Percentiles rank a stretch among this genome's conserved stretches.
Evolutionary conservation across 257 asterid species (phyloP).

Genomic region (Cruciata laevipes): DNA sequence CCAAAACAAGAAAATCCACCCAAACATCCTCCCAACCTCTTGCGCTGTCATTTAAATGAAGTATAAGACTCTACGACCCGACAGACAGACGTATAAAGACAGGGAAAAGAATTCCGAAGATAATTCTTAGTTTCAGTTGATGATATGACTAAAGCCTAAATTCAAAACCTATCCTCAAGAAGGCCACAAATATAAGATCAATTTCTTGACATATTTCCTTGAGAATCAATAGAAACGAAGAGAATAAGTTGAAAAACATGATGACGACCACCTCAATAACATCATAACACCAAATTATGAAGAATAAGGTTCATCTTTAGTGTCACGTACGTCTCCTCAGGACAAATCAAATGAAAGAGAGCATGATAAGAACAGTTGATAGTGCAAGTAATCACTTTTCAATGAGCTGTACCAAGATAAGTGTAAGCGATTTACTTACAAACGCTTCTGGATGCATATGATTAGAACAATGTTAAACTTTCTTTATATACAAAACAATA

Average conservation of each 20-base stretch:
- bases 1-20: constrained; percentile 72
- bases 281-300: neutral
- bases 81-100: neutral
- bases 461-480: neutral
- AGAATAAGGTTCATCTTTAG: neutral
- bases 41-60: constrained; percentile 42
- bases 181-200: neutral
- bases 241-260: neutral
- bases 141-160: neutral
- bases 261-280: neutral
- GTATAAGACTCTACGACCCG: constrained; percentile 15
- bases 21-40: constrained; percentile 85
- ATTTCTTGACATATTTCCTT: neutral
- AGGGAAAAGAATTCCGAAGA: neutral
- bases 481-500: neutral
- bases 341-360: neutral
- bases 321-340: neutral
- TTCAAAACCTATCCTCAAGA: neutral
- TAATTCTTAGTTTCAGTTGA: neutral
- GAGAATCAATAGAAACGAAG: neutral
- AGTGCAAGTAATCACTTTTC: neutral
- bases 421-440: neutral
- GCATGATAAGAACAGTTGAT: neutral
- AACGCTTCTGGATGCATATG: neutral
- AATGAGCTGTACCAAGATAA: neutral